Base-by-base conservation (phyloP, 495 filamentous ascomycete genomes). In the Evernia prunastri region DNA sequence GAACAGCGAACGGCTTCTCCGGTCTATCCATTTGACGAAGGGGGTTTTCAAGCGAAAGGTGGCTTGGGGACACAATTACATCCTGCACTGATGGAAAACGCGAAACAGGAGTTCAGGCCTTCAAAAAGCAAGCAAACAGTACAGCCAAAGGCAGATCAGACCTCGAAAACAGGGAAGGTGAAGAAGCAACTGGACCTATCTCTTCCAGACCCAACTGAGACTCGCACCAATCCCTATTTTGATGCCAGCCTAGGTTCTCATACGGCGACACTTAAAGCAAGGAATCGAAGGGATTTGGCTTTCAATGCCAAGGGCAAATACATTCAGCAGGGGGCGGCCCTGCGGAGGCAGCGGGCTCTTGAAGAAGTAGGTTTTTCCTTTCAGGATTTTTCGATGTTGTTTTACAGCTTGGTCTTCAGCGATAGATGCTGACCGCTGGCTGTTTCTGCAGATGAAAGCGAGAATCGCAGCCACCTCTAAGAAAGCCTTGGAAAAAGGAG, bases 261-360 rank as follows among this genome's bases (percentile, higher is more conserved):
- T 67, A 80, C 82, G 25, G 83, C 85, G 4, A 78, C 83, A 11
- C 81, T 82, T 33, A 89, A 80, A 68, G 81, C 80, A 29, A 82
- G 91, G 43, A 78, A 87, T 60, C 79, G 89, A 3, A 85, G 89
- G 51, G 85, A 90, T 68, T 82, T 98, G 25, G 74, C 90, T 15
- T 97, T 98, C 81, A 96, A 97, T 75, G 87, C 92, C 69, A 96
- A 96, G 73, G 94, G 94, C 58, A 97, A 97, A 82, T 97, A 95
- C 70, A 95, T 97, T 59, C 86, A 89, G 66, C 93, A 97, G 73
- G 95, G 89, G 3, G 91, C 88, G 72, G 91, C 91, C 65, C 78
- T 96, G 27, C 85, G 94, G 53, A 81, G 90, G 65, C 90, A 96
- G 75, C 90, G 88, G 33, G 88, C 88, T 68, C 79, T 99, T 51